Evolutionary conservation across 805 yeast genomes (phyloP), one percentile per base, ranked within the genome.

Genomic region (Teunomyces tritomae): DNA sequence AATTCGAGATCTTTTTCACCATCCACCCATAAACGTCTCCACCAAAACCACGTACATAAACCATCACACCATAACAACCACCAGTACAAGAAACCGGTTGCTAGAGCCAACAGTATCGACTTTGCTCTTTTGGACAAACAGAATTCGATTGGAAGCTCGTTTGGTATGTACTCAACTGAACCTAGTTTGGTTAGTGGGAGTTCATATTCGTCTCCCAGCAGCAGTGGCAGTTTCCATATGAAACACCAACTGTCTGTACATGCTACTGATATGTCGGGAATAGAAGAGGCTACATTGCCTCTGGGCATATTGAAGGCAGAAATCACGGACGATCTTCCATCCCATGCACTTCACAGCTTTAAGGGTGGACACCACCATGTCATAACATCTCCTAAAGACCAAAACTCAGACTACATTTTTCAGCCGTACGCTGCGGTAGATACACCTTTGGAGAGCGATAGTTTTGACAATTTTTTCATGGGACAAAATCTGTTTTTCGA

Each of bases 91-190:
- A 37, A 37, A 20, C 26, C 39, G 27, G 40, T 37, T 10, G 29
- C 10, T 26, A 24, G 40, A 24, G 27, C 40, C 4, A 37, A 37
- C 29, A 37, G 40, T 20, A 17, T 17, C 13, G 40, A 37, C 40
- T 37, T 37, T 35, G 39, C 26, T 6, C 27, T 16, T 4, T 10
- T 17, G 29, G 40, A 37, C 7, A 37, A 37, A n/a, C 27, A 37
- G 32, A 37, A 32, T 46, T 45, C 44, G 44, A 39, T 40, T 16
- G 26, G 39, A 8, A 43, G 40, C 32, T 43, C 46, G 39, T 47
- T 47, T 14, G 50, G 45, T 28, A 43, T 46, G 39, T 34, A 43
- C 10, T 36, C 46, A 10, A 39, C 44, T 9, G 40, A 37, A 10
- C 8, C 40, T 10, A 37, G 40, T 10, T 9, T 26, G 4, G 27